These are phyloP conservation scores for Delitschia confertaspora DNA, from an alignment of 495 filamentous ascomycete species.

Conservation along the genomic window DNA sequence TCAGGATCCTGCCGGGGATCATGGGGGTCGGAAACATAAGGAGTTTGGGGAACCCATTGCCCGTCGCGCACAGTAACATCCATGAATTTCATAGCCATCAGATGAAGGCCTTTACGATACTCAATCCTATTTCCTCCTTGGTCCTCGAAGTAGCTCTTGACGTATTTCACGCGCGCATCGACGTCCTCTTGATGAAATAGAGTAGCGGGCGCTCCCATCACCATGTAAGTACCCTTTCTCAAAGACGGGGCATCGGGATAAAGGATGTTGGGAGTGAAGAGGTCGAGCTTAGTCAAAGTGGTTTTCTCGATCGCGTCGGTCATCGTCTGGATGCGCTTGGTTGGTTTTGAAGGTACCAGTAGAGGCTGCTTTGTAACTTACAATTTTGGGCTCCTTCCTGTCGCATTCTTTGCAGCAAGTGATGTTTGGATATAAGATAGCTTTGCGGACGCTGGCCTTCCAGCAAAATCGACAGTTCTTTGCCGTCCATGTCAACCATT, in stretches of 20 bases:
- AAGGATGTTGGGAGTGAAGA: slow-evolving; percentile 18
- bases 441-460: slow-evolving; percentile 4
- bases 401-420: slow-evolving; percentile 15
- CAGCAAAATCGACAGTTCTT: slow-evolving; percentile 9
- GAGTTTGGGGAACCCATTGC: too few relatives aligned
- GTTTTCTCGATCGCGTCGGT: slow-evolving; percentile 1
- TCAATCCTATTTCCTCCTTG: too few relatives aligned
- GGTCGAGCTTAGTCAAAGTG: slow-evolving; percentile 13
- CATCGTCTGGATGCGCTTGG: slow-evolving; percentile 10
- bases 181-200: slow-evolving; percentile 10
- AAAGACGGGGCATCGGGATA: slow-evolving; percentile 11
- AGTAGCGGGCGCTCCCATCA: not conserved
- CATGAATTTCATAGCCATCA: too few relatives aligned
- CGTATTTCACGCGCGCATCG: slow-evolving; percentile 3
- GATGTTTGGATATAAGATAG: slow-evolving; percentile 8
- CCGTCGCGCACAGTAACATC: too few relatives aligned
- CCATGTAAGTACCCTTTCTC: slow-evolving; percentile 2
- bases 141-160: too few relatives aligned
- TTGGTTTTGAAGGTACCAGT: not conserved
- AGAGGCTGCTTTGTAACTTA: not conserved
- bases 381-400: slow-evolving; percentile 10
- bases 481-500: slow-evolving; percentile 11
- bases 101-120: too few relatives aligned
- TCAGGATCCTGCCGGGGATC: too few relatives aligned
- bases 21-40: too few relatives aligned